Evolutionary conservation across 805 yeast genomes (phyloP), one percentile per base, ranked within the genome.

Genomic region (Jamesozyma hellenica): DNA sequence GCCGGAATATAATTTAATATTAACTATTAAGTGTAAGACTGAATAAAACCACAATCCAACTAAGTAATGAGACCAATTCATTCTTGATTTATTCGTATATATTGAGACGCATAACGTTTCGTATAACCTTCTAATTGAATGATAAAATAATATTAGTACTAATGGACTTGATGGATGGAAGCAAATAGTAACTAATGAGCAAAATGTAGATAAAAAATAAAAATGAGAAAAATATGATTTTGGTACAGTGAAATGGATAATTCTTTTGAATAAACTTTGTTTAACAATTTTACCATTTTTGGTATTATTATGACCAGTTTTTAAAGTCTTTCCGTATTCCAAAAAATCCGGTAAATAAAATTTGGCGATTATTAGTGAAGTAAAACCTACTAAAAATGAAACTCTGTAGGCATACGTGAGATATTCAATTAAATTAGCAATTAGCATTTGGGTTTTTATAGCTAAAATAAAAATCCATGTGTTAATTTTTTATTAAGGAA

Each of bases 11-110:
- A 64, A 49, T 35, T 57, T 49, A 15, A 56, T 14, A 18, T 61
- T 56, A 19, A 64, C 46, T 17, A 67, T 68, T 8, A 68, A 21
- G 39, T 74, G 68, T 9, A 78, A 60, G 1, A 71, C 55, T 0
- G 72, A 40, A 46, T 82, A 82, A 50, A 75, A 81, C 48, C 67
- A 64, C 4, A 79, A 27, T 0, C 92, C 94, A 4, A 72, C 79
- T 1, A 76, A 36, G 49, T 81, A 82, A 58, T 82, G 92, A 1
- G 75, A 64, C 28, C 80, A 49, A 51, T 81, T 79, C 65, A 82
- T 82, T 42, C 67, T 67, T 2, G 86, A 67, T 1, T 51, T 50
- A 2, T 55, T 33, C 3, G 71, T 64, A 53, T 70, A 76, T 28
- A 65, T 71, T 29, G 72, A 65, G 16, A 82, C 65, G 37, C 48